Base-by-base conservation (phyloP, 192 early-diverging fungal genomes). In the Linnemannia schmuckeri region DNA sequence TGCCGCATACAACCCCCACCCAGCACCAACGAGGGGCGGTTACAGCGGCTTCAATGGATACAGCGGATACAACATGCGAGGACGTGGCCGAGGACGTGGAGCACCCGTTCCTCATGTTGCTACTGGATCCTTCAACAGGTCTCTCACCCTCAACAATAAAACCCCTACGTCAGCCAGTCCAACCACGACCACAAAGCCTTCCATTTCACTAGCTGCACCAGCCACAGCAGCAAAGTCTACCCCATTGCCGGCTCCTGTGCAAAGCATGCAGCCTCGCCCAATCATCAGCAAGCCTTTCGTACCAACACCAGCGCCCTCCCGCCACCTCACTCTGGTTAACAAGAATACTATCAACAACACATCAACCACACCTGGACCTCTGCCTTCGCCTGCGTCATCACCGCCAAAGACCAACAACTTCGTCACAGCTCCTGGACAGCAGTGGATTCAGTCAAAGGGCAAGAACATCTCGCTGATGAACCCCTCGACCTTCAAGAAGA, bases 391-490 rank as follows among this genome's bases (percentile, higher is more conserved):
- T 38, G n/a, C 63, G 2, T 74, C 72, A 27, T 75, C 78, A 40
- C 33, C 74, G 3, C 63, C 72, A 30, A 66, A 24, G 63, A 30
- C 6, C 77, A 66, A 27, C 37, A 4, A 30, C 12, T 10, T 33
- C 4, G 27, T 15, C 13, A 27, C 61, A 13, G 41, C 52, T 68
- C 63, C 63, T 18, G 69, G 77, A 46, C 76, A 79, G 20, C 85
- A 87, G 40, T 87, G 85, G 85, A 87, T 87, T 47, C 85, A 87
- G 46, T 78, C 79, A 33, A 87, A 87, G 47, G 63, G 70, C 70
- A 87, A 87, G 30, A 87, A 87, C 41, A 77, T 87, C 76, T 87
- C 85, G 0, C 22, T 87, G 63, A 87, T 87, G 85, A 87, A 81
- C 76, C 70, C 75, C 6, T 46, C 42, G 13, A 81, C 85, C 2